Evolutionary conservation across 805 yeast genomes (phyloP).

Genomic region (Pichia pseudocactophila): DNA sequence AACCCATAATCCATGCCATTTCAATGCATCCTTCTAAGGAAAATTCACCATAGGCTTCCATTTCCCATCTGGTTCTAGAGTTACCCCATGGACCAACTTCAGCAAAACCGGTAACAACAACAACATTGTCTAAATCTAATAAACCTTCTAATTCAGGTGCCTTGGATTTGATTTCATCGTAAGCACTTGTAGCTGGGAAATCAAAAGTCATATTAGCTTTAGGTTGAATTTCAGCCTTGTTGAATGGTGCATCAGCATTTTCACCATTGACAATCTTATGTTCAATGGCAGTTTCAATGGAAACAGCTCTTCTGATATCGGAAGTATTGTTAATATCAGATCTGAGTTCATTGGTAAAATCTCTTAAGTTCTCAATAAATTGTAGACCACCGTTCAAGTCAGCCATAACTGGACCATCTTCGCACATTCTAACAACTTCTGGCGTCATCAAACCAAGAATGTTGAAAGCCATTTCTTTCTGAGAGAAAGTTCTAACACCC

Average conservation of each 20-base stretch:
- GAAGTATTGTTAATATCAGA: slow-evolving; percentile 68
- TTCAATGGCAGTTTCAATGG: slow-evolving; percentile 87
- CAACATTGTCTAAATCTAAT: slow-evolving; percentile 82
- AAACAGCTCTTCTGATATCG: slow-evolving; percentile 90
- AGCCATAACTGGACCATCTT: slow-evolving; percentile 92
- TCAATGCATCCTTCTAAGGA: slow-evolving; percentile 96
- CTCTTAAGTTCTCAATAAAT: slow-evolving; percentile 84
- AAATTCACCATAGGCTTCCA: slow-evolving; percentile 93
- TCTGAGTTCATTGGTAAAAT: slow-evolving; percentile 73
- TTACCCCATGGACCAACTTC: slow-evolving; percentile 99
- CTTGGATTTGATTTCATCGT: slow-evolving; percentile 57
- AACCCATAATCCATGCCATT: slow-evolving; percentile 99
- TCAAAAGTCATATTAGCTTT: slow-evolving; percentile 90
- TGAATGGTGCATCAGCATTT: slow-evolving; percentile 76
- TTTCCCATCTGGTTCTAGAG: slow-evolving; percentile 98
- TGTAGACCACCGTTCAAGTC: slow-evolving; percentile 99
- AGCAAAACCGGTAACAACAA: slow-evolving; percentile 95
- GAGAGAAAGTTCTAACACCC: slow-evolving; percentile 97
- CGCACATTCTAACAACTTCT: slow-evolving; percentile 75
- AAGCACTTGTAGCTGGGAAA: slow-evolving; percentile 82
- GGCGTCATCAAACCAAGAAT: slow-evolving; percentile 89
- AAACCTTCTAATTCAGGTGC: slow-evolving; percentile 80
- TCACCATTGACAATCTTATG: slow-evolving; percentile 80
- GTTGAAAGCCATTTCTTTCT: slow-evolving; percentile 99
- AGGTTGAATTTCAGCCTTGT: slow-evolving; percentile 73